Percentiles rank a stretch among this genome's conserved stretches.
These are phyloP conservation scores for Gonium pectorale DNA, from an alignment of 139 green algal genomes.

Conservation along the genomic window DNA sequence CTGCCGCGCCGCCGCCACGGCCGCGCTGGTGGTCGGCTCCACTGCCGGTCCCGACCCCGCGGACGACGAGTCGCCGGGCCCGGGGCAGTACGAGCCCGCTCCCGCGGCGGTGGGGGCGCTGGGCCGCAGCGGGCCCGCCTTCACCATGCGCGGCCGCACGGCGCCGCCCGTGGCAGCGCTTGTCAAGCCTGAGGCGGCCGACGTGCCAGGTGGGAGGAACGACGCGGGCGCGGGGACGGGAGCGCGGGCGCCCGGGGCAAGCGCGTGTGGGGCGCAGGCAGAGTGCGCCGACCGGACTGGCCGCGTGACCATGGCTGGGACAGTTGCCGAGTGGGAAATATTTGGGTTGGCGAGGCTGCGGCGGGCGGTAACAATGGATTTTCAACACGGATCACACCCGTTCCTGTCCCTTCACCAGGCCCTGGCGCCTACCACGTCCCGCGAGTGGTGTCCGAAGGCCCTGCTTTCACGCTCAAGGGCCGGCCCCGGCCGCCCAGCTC, in stretches of 20 bases:
- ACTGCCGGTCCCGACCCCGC: too few relatives aligned
- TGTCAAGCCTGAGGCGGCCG: background rate
- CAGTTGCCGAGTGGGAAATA: too few relatives aligned
- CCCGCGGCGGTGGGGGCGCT: background rate
- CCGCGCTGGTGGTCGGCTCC: too few relatives aligned
- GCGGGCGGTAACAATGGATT: too few relatives aligned
- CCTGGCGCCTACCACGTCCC: slow-evolving; percentile 46
- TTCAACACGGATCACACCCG: background rate
- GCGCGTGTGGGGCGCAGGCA: too few relatives aligned
- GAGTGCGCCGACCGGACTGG: too few relatives aligned
- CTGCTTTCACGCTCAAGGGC: slow-evolving; percentile 47
- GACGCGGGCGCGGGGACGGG: too few relatives aligned
- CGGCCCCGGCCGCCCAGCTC: slow-evolving; percentile 11
- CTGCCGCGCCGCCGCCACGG: slow-evolving; percentile 1
- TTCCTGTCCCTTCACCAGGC: background rate
- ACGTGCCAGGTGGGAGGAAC: slow-evolving; percentile 29
- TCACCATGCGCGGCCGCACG: slow-evolving; percentile 48
- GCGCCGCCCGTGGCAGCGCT: background rate
- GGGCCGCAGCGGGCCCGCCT: slow-evolving; percentile 38
- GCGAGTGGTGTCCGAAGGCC: background rate
- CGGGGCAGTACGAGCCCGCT: slow-evolving; percentile 41
- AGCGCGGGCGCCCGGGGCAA: too few relatives aligned
- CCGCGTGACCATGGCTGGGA: too few relatives aligned
- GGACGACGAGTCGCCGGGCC: slow-evolving; percentile 13
- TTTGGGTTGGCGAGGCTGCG: too few relatives aligned